Conservation (phyloP, 345 rosid species). For the Gossypium ekmanianum region DNA sequence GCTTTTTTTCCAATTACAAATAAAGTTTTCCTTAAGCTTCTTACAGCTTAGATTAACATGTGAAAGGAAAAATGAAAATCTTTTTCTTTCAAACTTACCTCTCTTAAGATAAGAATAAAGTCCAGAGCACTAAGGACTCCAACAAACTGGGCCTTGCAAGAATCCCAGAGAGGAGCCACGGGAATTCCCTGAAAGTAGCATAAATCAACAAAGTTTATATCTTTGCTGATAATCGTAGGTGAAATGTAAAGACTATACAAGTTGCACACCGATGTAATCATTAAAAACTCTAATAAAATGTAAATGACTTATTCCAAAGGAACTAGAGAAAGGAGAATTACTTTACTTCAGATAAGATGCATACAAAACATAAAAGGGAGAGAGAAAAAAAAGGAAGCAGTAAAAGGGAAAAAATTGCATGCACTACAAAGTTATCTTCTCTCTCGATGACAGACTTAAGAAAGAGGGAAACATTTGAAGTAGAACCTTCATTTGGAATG, state of each 20-base stretch:
- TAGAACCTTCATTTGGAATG: background rate
- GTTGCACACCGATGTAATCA: background rate
- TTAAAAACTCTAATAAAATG: background rate
- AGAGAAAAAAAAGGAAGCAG: background rate
- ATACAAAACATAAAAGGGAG: background rate
- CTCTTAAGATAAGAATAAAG: constrained; percentile 73
- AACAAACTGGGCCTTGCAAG: constrained; percentile 59
- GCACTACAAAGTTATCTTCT: background rate
- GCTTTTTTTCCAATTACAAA: background rate
- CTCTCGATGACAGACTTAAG: background rate
- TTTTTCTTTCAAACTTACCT: constrained; percentile 38
- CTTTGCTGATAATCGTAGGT: background rate
- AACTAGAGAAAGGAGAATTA: background rate
- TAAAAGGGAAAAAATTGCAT: background rate
- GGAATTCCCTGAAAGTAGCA: constrained; percentile 62
- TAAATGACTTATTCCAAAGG: background rate
- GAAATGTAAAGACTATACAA: background rate
- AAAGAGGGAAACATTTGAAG: background rate
- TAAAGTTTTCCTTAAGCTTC: background rate
- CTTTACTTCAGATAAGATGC: background rate
- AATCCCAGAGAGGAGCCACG: constrained; percentile 85
- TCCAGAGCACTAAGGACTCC: constrained; percentile 81
- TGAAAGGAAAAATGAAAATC: background rate
- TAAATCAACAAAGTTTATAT: constrained; percentile 22
- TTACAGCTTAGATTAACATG: constrained; percentile 10